Evolutionary conservation across 2,329 filamentous ascomycete species (phyloP), one percentile per base, ranked within the genome.

Genomic region (Claviceps sp.): DNA sequence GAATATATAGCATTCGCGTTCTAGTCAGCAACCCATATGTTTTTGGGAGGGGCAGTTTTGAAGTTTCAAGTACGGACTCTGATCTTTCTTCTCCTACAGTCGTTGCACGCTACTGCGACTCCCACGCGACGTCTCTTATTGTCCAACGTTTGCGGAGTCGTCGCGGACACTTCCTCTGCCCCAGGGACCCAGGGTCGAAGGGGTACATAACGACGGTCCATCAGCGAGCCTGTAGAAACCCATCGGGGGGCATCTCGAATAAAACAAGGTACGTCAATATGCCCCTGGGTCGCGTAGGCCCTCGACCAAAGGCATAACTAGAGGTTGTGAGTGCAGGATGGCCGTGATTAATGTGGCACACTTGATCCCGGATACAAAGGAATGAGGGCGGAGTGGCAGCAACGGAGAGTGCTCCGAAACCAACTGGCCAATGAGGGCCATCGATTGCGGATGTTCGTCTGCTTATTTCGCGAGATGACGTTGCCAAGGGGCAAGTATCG

Each of bases 31-130:
- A 11, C 36, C 30, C n/a, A 26, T 34, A 34, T 4, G 30, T 38
- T 16, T 8, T 24, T 11, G 11, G 11, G 8, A 9, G 20, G 11
- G 3, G 18, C 11, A 22, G 14, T 30, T 11, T 16, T 26, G 36
- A 34, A 9, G 6, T 9, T 22, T 3, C 3, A 22, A 22, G 22
- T 22, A 51, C 60, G 26, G 50, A 61, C 59, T 18, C 60, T 55
- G 30, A 57, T 57, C 47, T 62, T 62, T 16, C 54, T 57, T 13
- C 57, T 53, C 13, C 60, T 52, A 38, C 60, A 62, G 8, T 49
- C 38, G 47, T 62, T 59, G 50, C 60, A 62, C 18, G 60, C 60
- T 20, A 62, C 47, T 1, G 57, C 49, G n/a, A 59, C 60, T 37
- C 56, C 57, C 7, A 61, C 55, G 8, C 60, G 58, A 26, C 58